Evolutionary conservation across 2,329 filamentous ascomycete genomes (phyloP), one percentile per base, ranked within the genome.

Genomic region (Ophiostoma sp.): DNA sequence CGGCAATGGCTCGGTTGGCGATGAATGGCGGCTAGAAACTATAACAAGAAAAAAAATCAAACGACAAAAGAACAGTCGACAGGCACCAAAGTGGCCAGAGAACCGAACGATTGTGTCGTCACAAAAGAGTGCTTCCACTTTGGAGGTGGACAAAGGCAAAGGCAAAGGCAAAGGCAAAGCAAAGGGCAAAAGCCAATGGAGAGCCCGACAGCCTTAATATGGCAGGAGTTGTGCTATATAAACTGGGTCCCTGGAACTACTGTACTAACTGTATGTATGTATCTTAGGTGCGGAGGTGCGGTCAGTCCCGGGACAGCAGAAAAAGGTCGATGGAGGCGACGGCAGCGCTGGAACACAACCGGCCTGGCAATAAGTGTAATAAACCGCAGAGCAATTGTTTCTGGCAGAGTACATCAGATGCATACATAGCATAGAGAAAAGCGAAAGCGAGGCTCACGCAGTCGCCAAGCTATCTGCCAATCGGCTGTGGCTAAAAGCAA

Each of bases 81-180:
- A 57, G 15, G 52, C 4, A n/a, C 52, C 27, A 57, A 67, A 69
- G 66, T 72, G 72, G 72, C 68, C 72, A 72, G 70, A 72, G 72
- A 72, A 73, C 71, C 72, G 70, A 72, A 72, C 68, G 72, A 73
- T 73, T 60, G 65, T 71, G 69, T 72, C 71, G 72, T 72, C 69
- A 71, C 71, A n/a, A n/a, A 44, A 11, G 70, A 65, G n/a, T 69
- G 67, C 65, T 65, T 68, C 71, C 69, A 71, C 71, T 69, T 71
- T 70, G 48, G 41, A 5, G 23, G n/a, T 41, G 65, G 36, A 17
- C 20, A 39, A 11, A 11, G 17, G 11, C 13, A 36, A 35, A 4
- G 31, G 33, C 39, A 62, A 33, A 33, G 23, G 11, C 44, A 52
- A 23, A 27, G 23, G 23, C 52, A 13, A 7, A 8, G 17, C 44